phyloP scores from a whole-genome alignment of 805 yeast genomes.

The Pichia cephalocereana region DNA sequence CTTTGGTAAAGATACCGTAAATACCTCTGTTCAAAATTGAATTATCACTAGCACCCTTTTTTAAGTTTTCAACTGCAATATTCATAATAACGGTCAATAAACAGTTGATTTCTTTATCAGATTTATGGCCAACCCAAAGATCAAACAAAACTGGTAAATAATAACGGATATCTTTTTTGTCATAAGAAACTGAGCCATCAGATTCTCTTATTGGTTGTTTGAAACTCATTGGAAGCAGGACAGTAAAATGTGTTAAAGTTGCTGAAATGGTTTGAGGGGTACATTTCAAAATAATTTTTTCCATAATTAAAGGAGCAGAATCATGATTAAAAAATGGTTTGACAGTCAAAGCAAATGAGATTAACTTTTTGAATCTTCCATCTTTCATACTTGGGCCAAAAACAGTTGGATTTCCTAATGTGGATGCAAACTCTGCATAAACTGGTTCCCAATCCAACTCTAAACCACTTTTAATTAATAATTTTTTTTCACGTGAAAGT shows the following conservation, averaged over 20 bases:
- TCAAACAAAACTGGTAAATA: conserved; percentile 62
- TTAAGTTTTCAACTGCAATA: conserved; percentile 41
- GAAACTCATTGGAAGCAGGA: conserved; percentile 42
- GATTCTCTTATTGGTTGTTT: conserved; percentile 13
- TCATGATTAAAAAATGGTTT: conserved; percentile 43
- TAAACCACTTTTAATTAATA: conserved; percentile 34
- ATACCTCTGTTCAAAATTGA: conserved; percentile 31
- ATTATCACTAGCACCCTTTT: conserved; percentile 23
- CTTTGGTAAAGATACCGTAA: conserved; percentile 55
- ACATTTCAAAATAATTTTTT: conserved; percentile 40
- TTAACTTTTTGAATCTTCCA: conserved; percentile 37
- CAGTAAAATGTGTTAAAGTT: conserved; percentile 42
- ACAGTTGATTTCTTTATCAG: conserved; percentile 47
- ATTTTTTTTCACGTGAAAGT: conserved; percentile 40
- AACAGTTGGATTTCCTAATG: conserved; percentile 39
- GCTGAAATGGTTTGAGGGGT: conserved; percentile 44
- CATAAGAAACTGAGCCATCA: conserved; percentile 15
- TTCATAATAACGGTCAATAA: conserved; percentile 57
- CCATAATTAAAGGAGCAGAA: conserved; percentile 42
- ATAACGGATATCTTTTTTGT: conserved; percentile 27
- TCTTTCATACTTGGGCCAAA: conserved; percentile 41
- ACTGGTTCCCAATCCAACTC: conserved; percentile 44
- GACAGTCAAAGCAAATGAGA: conserved; percentile 45
- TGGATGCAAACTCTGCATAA: conserved; percentile 27
- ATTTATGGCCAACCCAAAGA: conserved; percentile 53